Percentiles rank a stretch among this genome's conserved stretches.
Conservation (phyloP, 2,329 filamentous ascomycete genomes). For the Verticillium klebahnii region DNA sequence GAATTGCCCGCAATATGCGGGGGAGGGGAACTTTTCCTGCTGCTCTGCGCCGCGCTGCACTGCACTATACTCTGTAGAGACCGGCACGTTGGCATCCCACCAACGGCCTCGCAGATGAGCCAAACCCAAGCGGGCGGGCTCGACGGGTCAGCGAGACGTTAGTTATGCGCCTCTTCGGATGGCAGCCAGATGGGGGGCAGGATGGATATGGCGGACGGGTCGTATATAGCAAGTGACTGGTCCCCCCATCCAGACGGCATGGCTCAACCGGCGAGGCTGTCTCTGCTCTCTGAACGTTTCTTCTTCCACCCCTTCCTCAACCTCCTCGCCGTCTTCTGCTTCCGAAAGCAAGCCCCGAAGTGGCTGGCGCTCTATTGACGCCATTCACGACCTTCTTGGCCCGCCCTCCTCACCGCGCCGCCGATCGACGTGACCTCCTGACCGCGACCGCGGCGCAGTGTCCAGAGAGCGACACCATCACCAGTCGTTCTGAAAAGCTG, state of each 20-base stretch:
- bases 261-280: not conserved
- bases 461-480: not conserved
- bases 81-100: not conserved
- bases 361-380: not conserved
- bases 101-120: not conserved
- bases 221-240: slow-evolving; percentile 1
- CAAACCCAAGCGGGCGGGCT: not conserved
- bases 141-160: not conserved
- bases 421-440: not conserved
- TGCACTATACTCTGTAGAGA: not conserved
- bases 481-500: not conserved
- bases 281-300: not conserved
- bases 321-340: not conserved
- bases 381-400: not conserved
- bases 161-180: not conserved
- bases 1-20: not conserved
- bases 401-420: not conserved
- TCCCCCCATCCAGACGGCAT: not conserved
- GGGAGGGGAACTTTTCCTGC: not conserved
- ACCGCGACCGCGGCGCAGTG: not conserved
- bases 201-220: not conserved
- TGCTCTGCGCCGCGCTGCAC: not conserved
- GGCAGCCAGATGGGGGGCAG: not conserved
- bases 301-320: not conserved
- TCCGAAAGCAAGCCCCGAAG: not conserved